Evolutionary conservation across 371 early-diverging fungal genomes (phyloP).

Genomic region (Fennellomyces sp.): DNA sequence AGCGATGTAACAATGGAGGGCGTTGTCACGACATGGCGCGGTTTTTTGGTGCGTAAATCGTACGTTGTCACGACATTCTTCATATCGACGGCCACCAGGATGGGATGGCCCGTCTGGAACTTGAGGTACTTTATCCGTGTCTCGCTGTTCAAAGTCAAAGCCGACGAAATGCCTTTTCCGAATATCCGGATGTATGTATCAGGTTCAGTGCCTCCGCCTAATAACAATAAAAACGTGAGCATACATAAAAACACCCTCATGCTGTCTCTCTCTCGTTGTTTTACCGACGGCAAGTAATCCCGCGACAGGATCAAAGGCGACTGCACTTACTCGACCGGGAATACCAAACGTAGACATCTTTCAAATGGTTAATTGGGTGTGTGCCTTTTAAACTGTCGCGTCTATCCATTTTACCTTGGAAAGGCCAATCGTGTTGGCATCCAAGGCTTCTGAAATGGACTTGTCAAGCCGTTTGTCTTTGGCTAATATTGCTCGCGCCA

Average conservation of each 20-base stretch:
- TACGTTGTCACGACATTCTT: constrained; percentile 53
- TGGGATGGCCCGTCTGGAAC: constrained; percentile 54
- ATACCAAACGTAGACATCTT: constrained; percentile 55
- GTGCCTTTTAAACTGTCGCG: not conserved
- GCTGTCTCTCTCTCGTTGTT: no score
- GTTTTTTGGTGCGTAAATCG: constrained; percentile 48
- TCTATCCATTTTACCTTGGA: constrained; percentile 12
- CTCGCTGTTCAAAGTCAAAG: constrained; percentile 21
- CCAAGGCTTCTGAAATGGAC: constrained; percentile 31
- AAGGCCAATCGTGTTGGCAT: constrained; percentile 21
- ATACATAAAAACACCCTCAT: constrained; percentile 14
- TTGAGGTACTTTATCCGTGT: constrained; percentile 51
- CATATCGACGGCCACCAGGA: constrained; percentile 50
- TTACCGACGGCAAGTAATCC: constrained; percentile 62
- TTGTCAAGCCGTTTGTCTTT: constrained; percentile 47
- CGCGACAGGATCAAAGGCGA: constrained; percentile 60
- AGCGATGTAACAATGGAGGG: constrained; percentile 56
- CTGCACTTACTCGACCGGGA: constrained; percentile 41
- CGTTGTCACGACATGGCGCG: constrained; percentile 37
- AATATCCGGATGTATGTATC: constrained; percentile 39
- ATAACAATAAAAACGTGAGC: not conserved
- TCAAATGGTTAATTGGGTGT: not conserved
- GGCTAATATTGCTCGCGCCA: constrained; percentile 33
- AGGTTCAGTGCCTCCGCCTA: constrained; percentile 18
- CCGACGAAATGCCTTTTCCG: constrained; percentile 41